These are phyloP conservation scores for Oleoguttula mirabilis DNA, from an alignment of 495 filamentous ascomycete genomes.

Conservation along the genomic window DNA sequence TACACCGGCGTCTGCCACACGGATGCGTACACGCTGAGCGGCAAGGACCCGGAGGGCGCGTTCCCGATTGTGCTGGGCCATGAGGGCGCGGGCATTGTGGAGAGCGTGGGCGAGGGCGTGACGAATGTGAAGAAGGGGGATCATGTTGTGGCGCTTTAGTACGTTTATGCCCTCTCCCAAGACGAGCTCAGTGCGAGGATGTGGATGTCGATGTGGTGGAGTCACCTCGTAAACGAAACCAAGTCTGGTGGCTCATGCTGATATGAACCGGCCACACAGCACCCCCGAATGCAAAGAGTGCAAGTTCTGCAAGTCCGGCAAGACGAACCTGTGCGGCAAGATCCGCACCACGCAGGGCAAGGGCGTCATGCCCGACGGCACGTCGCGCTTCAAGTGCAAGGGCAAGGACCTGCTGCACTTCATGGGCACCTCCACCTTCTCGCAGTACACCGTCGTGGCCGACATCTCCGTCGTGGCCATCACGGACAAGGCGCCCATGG, in stretches of 20 bases:
- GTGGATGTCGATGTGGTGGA: too few relatives aligned
- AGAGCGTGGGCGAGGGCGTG: constrained; percentile 92
- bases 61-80: constrained; percentile 95
- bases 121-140: constrained; percentile 86
- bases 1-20: constrained; percentile 99
- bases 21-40: constrained; percentile 96
- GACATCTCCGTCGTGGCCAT: constrained; percentile 97
- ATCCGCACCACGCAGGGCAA: constrained; percentile 92
- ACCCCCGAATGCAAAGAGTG: constrained; percentile 94
- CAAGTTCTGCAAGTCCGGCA: constrained; percentile 99
- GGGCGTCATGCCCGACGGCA: constrained; percentile 97
- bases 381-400: constrained; percentile 85
- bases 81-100: constrained; percentile 93
- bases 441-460: constrained; percentile 95
- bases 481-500: constrained; percentile 82
- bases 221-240: too few relatives aligned
- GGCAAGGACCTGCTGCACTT: constrained; percentile 93
- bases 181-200: too few relatives aligned
- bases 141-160: constrained; percentile 94
- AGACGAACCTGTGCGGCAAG: constrained; percentile 99
- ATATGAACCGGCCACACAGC: too few relatives aligned
- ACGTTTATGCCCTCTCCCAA: constrained; percentile 30
- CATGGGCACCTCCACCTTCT: constrained; percentile 98
- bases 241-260: too few relatives aligned
- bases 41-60: constrained; percentile 95